Evolutionary conservation across 345 rosid species (phyloP).

Genomic region (Camelina sativa): DNA sequence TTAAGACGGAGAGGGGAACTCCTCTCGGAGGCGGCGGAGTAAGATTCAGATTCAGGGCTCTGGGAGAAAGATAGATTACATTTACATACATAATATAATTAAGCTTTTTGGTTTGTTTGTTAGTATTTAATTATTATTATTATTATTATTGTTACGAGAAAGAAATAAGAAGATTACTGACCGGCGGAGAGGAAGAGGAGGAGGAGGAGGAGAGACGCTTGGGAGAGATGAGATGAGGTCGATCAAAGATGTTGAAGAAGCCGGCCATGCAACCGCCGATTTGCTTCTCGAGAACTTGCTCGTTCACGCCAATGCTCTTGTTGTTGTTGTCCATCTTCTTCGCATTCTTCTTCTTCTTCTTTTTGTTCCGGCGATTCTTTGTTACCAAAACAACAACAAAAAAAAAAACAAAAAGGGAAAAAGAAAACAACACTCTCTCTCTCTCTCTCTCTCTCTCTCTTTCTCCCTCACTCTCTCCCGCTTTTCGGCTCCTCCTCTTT

Average conservation of each 20-base stretch:
- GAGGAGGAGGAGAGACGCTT: constrained; percentile 61
- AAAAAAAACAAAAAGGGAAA: too few relatives aligned
- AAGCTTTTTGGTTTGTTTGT: too few relatives aligned
- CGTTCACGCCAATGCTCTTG: not conserved
- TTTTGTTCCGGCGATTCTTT: constrained; percentile 19
- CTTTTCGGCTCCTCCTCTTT: constrained; percentile 70
- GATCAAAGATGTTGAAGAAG: constrained; percentile 94
- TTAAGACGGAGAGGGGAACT: constrained; percentile 33
- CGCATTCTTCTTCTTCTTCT: constrained; percentile 32
- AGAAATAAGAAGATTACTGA: not conserved
- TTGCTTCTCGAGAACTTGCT: constrained; percentile 52
- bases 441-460: constrained; percentile 34
- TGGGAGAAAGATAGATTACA: not conserved
- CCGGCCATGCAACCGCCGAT: constrained; percentile 96
- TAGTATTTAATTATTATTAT: too few relatives aligned
- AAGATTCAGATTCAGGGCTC: constrained; percentile 37
- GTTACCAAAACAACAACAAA: too few relatives aligned
- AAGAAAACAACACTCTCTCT: too few relatives aligned
- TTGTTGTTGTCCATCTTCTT: not conserved
- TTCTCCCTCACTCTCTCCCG: constrained; percentile 58
- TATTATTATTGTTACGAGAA: not conserved
- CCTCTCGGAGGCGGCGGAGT: constrained; percentile 32
- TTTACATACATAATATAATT: too few relatives aligned
- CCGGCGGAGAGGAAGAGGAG: too few relatives aligned
- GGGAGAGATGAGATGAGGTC: constrained; percentile 67